Conservation (phyloP, 1,284 basidiomycete genomes). For the Puccinia polysora region DNA sequence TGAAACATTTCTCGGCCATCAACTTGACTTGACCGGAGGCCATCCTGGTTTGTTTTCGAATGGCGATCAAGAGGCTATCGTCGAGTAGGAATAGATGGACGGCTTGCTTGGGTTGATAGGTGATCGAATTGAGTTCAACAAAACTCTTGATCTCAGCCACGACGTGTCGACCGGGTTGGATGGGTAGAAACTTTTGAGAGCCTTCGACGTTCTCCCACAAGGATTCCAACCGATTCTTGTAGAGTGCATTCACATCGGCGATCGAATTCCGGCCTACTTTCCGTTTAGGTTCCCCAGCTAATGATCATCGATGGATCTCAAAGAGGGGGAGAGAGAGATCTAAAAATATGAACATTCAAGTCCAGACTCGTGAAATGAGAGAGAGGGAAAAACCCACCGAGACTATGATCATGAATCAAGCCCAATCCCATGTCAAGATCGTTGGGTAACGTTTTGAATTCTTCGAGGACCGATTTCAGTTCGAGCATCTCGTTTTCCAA, state of each 20-base stretch:
- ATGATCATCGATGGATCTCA: conserved; percentile 49
- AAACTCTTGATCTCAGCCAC: conserved; percentile 80
- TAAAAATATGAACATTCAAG: conserved; percentile 43
- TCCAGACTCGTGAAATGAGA: conserved; percentile 43
- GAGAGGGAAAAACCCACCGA: conserved; percentile 49
- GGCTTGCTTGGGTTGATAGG: conserved; percentile 82
- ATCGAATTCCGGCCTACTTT: conserved; percentile 72
- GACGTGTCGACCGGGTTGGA: conserved; percentile 81
- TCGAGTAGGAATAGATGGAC: conserved; percentile 87
- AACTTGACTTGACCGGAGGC: conserved; percentile 62
- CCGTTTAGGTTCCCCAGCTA: conserved; percentile 54
- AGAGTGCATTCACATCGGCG: conserved; percentile 85
- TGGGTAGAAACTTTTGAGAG: conserved; percentile 90
- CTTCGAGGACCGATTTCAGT: conserved; percentile 83
- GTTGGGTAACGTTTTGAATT: conserved; percentile 90
- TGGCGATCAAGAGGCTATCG: conserved; percentile 81
- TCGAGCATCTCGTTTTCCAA: conserved; percentile 98
- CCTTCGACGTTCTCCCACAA: conserved; percentile 89
- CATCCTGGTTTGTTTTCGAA: conserved; percentile 51
- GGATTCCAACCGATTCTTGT: conserved; percentile 85
- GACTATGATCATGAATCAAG: conserved; percentile 49
- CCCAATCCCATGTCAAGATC: conserved; percentile 68
- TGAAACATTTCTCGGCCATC: conserved; percentile 88
- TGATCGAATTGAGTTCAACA: conserved; percentile 82
- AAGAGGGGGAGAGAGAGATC: conserved; percentile 50